Evolutionary conservation across 73 alveolate species (phyloP), one percentile per base, ranked within the genome.

Genomic region (Paraurostyla sp.): DNA sequence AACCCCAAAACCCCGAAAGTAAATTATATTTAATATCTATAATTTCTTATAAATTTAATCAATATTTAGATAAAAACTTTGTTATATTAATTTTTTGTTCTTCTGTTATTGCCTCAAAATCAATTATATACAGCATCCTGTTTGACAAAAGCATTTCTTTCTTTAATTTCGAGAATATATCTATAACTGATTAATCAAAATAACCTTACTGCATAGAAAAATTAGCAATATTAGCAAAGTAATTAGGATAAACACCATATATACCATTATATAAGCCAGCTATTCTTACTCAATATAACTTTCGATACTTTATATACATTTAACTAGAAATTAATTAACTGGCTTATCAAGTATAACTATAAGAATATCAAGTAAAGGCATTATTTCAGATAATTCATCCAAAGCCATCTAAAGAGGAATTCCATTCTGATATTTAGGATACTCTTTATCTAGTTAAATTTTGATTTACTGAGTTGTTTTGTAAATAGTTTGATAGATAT

Each of bases 101-200:
- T 16, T 73, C 87, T 9, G 13, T 4, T 25, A 73, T 45, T 1
- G 54, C 51, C 42, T 73, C 87, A 48, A 73, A 73, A 73, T 73
- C 87, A 18, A 73, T 73, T 29, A 73, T 73, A 50, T 73, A 73
- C 20, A 73, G 49, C 48, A 73, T 45, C 56, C 87, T 45, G 29
- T 73, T 73, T 6, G 87, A 73, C 52, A 50, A 23, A 9, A 73
- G 57, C 87, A 65, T 65, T 40, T 65, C 32, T 40, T 38, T 65
- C 38, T 35, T 65, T 13, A 65, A 38, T 38, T 65, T 54, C 69
- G 15, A 13, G 6, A 54, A 13, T 54, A 54, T 4, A 54, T 54
- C 69, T 54, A 54, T n/a, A 9, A 20, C 15, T 6, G 9, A 13
- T 20, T 54, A 54, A 13, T 18, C 15, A 54, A 54, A 54, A 20